Evolutionary conservation across 192 early-diverging fungal species (phyloP).

Genomic region (Entophlyctis helioformis): DNA sequence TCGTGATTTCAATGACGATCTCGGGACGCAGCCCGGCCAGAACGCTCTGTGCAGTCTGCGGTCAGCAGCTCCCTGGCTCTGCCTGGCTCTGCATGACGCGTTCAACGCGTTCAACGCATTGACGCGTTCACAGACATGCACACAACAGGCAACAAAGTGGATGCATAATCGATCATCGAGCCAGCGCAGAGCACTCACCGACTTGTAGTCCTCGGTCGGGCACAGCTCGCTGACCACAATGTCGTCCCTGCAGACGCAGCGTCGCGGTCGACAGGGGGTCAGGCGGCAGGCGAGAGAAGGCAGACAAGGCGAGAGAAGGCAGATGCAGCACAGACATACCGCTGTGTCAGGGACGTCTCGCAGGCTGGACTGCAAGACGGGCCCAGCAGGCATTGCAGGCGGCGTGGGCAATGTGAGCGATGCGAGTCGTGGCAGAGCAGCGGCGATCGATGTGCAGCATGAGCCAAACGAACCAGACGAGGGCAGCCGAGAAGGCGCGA

Average conservation of each 20-base stretch:
- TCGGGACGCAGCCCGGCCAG: conserved; percentile 28
- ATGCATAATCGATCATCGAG: too few relatives aligned
- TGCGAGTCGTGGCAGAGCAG: too few relatives aligned
- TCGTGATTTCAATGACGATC: conserved; percentile 27
- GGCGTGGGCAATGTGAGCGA: conserved; percentile 1
- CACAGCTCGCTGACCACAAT: conserved; percentile 31
- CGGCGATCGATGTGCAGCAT: too few relatives aligned
- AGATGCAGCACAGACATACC: conserved; percentile 1
- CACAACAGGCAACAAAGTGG: too few relatives aligned
- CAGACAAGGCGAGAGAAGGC: neutral
- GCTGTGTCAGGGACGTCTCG: conserved; percentile 24
- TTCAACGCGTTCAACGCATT: too few relatives aligned
- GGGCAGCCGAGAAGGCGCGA: conserved; percentile 13
- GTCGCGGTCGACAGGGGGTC: too few relatives aligned
- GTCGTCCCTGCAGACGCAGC: conserved; percentile 18
- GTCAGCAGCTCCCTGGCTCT: too few relatives aligned
- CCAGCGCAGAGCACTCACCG: conserved; percentile 13
- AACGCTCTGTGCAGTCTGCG: conserved; percentile 26
- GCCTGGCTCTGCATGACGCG: too few relatives aligned
- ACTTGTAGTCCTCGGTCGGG: conserved; percentile 35
- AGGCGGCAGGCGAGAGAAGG: neutral
- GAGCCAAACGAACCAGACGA: conserved; percentile 19
- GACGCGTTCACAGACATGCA: too few relatives aligned
- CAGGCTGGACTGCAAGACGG: conserved; percentile 18
- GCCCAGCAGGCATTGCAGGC: neutral